Conservation (phyloP, 2,329 filamentous ascomycete species). For the Mycosphaerella sp. region DNA sequence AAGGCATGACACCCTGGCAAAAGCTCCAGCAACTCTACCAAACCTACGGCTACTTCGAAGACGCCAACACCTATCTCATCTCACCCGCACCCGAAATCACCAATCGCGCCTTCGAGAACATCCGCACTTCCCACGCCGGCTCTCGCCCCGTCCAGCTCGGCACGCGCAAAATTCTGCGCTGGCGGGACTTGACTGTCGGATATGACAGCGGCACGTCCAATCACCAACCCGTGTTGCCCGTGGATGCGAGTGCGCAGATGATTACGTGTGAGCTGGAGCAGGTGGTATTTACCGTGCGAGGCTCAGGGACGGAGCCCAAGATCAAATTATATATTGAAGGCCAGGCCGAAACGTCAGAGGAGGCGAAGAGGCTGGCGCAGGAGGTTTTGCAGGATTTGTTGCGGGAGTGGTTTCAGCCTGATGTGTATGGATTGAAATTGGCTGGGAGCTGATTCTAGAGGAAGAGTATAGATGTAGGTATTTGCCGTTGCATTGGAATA, state of each 20-base stretch:
- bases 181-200: slow-evolving; percentile 57
- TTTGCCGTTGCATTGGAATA: no score
- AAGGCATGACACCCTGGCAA: slow-evolving; percentile 50
- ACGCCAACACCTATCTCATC: slow-evolving; percentile 58
- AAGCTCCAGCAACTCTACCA: slow-evolving; percentile 54
- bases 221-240: slow-evolving; percentile 49
- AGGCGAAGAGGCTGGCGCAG: slow-evolving; percentile 41
- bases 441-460: slow-evolving; percentile 20
- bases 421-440: slow-evolving; percentile 26
- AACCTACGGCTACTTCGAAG: slow-evolving; percentile 55
- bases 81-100: slow-evolving; percentile 51
- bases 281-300: slow-evolving; percentile 54
- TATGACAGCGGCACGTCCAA: slow-evolving; percentile 52
- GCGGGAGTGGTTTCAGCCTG: slow-evolving; percentile 43
- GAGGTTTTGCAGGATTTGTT: slow-evolving; percentile 43
- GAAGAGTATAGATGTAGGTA: no score
- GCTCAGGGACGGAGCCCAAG: slow-evolving; percentile 60
- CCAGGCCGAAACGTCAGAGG: slow-evolving; percentile 36
- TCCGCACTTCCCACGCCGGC: slow-evolving; percentile 39
- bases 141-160: slow-evolving; percentile 38
- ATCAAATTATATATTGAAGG: slow-evolving; percentile 56
- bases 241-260: slow-evolving; percentile 56
- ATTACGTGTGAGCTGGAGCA: slow-evolving; percentile 54
- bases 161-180: slow-evolving; percentile 47
- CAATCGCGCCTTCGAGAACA: slow-evolving; percentile 48